Conservation (phyloP, 1,284 basidiomycete species). For the Salmacisia buchloeana region DNA sequence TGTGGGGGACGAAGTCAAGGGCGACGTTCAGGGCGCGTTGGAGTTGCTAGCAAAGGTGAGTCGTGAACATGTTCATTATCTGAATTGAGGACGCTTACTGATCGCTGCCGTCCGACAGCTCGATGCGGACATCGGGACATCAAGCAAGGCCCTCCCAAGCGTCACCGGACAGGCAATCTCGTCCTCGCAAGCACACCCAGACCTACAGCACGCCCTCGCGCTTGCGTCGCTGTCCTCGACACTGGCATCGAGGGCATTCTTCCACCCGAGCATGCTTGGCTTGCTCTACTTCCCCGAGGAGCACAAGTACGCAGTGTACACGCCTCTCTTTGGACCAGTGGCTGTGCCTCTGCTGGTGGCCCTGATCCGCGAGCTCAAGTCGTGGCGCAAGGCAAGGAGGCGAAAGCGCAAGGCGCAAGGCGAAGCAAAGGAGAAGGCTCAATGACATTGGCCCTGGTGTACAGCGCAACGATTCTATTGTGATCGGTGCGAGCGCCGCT, state of each 20-base stretch:
- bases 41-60: conserved; percentile 12
- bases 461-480: background rate
- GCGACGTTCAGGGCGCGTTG: conserved; percentile 19
- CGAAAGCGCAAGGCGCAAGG: background rate
- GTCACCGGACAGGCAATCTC: background rate
- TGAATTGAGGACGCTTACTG: too few relatives aligned
- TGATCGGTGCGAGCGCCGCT: too few relatives aligned
- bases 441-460: background rate
- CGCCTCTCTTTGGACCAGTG: conserved; percentile 48
- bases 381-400: background rate
- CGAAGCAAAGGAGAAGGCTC: conserved; percentile 2
- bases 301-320: conserved; percentile 51
- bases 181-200: background rate
- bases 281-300: conserved; percentile 74
- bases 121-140: too few relatives aligned
- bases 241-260: conserved; percentile 79
- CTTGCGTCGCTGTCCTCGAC: conserved; percentile 5
- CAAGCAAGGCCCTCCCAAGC: background rate
- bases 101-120: too few relatives aligned
- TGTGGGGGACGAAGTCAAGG: conserved; percentile 28
- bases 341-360: conserved; percentile 74
- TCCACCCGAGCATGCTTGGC: conserved; percentile 91
- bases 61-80: background rate
- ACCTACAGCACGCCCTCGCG: conserved; percentile 8
- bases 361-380: conserved; percentile 52